Base-by-base conservation (phyloP, 2,329 filamentous ascomycete species). In the Pseudogymnoascus sp. region DNA sequence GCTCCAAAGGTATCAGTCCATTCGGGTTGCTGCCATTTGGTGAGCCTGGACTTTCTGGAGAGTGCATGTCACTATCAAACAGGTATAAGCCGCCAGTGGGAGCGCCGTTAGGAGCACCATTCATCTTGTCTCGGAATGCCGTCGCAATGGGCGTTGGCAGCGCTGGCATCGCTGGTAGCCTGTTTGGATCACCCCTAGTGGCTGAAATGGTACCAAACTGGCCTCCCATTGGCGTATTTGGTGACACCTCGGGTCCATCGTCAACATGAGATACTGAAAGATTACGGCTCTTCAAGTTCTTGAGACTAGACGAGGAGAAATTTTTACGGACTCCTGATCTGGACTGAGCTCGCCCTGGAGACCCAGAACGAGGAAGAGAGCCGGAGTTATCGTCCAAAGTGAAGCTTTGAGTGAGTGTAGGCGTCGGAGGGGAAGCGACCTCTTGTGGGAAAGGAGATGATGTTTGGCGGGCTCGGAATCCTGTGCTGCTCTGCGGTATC, bases 11-110 rank as follows among this genome's bases (percentile, higher is more conserved):
- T 21, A 87, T 81, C 10, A 92, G 92, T 1, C 85, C 83, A 66
- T 91, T 86, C 0, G 78, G 70, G 10, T 79, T 78, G n/a, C 82
- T 72, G 3, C 81, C 78, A 62, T 87, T 86, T 2, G 87, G 84
- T n/a, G 84, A 86, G 2, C 85, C 85, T 0, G 88, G 82, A 33
- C 76, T 80, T 29, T 76, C 78, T 1, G 81, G 84, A 5, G 86
- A 86, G 71, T 93, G 89, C 44, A 96, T 89, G 64, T 90, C 84
- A 66, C 83, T 90, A 64, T 96, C 91, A 68, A 97, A 95, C 1
- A 97, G 79, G 70, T 91, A 86, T 62, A 93, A 78, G 5, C 88
- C 90, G 24, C 87, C 87, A 4, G 82, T 79, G 39, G 81, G 81
- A 33, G 86, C 76, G 21, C 47, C 47, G 5, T 33, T 54, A 0